phyloP scores from a whole-genome alignment of 2,329 filamentous ascomycete genomes.

The Sclerotinia sclerotiorum region DNA sequence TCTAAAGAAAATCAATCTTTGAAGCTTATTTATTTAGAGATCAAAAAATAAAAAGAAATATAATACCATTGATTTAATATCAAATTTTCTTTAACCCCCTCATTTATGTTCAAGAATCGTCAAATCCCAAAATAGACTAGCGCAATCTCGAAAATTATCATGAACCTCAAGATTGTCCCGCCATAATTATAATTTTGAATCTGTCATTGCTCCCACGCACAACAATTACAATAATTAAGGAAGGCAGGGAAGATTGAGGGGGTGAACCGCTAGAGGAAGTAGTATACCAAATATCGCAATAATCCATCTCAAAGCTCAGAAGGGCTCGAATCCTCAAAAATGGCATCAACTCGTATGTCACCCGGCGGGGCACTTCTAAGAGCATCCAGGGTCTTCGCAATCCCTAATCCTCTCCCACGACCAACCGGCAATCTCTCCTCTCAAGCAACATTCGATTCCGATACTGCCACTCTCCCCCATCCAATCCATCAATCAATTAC shows the following conservation, averaged over 20 bases:
- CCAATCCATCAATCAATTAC: conserved; percentile 84
- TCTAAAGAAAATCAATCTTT: too few relatives aligned
- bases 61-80: too few relatives aligned
- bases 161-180: conserved; percentile 21
- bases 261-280: neutral
- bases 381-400: conserved; percentile 83
- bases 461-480: conserved; percentile 70
- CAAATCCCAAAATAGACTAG: conserved; percentile 11
- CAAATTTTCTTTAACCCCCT: neutral
- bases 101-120: neutral
- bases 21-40: too few relatives aligned
- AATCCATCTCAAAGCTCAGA: conserved; percentile 4
- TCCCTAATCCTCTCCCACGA: conserved; percentile 72
- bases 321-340: conserved; percentile 26
- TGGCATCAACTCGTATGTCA: conserved; percentile 48
- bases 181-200: conserved; percentile 13
- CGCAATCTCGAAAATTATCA: conserved; percentile 20
- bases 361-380: conserved; percentile 72
- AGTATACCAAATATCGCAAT: neutral
- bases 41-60: too few relatives aligned
- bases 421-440: conserved; percentile 54
- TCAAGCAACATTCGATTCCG: conserved; percentile 53
- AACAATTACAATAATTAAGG: neutral
- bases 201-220: conserved; percentile 11
- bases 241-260: neutral